phyloP scores from a whole-genome alignment of 306 rosid genomes.

The Sphenostylis stenocarpa region DNA sequence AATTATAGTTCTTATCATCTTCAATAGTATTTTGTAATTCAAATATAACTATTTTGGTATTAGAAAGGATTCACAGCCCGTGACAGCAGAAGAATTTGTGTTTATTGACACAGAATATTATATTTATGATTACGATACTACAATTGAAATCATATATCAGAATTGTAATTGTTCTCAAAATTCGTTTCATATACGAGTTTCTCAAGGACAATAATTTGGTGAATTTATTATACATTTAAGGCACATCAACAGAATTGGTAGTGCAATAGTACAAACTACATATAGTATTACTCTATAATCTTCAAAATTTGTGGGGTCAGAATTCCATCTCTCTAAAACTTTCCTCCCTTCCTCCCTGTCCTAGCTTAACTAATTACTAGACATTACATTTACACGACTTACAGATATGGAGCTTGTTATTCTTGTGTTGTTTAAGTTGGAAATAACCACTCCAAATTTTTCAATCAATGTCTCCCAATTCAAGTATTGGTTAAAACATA shows the following conservation, averaged over 20 bases:
- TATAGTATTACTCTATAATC: constrained; percentile 30
- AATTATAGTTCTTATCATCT: not conserved
- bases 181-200: not conserved
- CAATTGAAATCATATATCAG: not conserved
- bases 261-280: constrained; percentile 13
- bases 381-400: too few species aligned
- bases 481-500: too few species aligned
- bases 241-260: constrained; percentile 30
- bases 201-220: not conserved
- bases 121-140: not conserved
- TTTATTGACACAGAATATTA: not conserved
- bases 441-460: too few species aligned
- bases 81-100: not conserved
- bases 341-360: too few species aligned
- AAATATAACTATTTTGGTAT: not conserved
- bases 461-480: too few species aligned
- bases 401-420: too few species aligned
- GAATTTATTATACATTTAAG: not conserved
- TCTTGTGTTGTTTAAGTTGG: too few species aligned
- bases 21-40: not conserved
- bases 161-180: not conserved
- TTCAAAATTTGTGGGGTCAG: constrained; percentile 23
- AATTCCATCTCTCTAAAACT: not conserved
- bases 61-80: not conserved
- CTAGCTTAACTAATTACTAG: not conserved